These are phyloP conservation scores for Sesbania bispinosa DNA, from an alignment of 306 rosid genomes.

Conservation along the genomic window DNA sequence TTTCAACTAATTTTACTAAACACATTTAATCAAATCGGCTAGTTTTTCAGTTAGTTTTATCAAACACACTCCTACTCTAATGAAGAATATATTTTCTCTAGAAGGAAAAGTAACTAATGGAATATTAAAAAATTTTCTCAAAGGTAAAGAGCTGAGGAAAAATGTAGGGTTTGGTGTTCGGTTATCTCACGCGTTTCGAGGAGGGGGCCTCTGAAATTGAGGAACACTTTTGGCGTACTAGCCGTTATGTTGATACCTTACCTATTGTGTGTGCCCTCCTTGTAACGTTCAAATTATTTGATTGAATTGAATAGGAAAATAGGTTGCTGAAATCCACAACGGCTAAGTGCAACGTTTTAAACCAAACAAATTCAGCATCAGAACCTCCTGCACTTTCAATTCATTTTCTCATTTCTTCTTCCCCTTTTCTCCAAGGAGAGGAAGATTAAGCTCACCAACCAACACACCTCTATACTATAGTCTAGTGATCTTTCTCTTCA, in stretches of 20 bases:
- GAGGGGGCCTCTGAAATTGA: background rate
- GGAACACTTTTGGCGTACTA: background rate
- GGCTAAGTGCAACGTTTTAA: constrained; percentile 16
- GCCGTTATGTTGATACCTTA: constrained; percentile 3
- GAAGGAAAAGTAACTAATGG: too few species aligned
- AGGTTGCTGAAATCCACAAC: constrained; percentile 14
- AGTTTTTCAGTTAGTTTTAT: too few species aligned
- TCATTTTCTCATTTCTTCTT: background rate
- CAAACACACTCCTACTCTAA: too few species aligned
- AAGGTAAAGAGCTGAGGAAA: too few species aligned
- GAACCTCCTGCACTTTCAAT: background rate
- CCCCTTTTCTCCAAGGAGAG: background rate
- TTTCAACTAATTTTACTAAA: too few species aligned
- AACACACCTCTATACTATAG: background rate
- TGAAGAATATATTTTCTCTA: too few species aligned
- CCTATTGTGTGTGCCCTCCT: background rate
- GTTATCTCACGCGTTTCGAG: background rate
- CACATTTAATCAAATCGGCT: too few species aligned
- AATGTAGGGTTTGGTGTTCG: background rate
- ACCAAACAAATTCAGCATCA: background rate
- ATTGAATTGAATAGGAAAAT: too few species aligned
- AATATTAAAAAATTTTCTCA: too few species aligned
- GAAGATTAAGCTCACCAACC: background rate
- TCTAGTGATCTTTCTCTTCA: background rate
- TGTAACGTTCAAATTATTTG: constrained; percentile 2